Evolutionary conservation across 306 rosid species (phyloP).

Genomic region (Comarum palustre): DNA sequence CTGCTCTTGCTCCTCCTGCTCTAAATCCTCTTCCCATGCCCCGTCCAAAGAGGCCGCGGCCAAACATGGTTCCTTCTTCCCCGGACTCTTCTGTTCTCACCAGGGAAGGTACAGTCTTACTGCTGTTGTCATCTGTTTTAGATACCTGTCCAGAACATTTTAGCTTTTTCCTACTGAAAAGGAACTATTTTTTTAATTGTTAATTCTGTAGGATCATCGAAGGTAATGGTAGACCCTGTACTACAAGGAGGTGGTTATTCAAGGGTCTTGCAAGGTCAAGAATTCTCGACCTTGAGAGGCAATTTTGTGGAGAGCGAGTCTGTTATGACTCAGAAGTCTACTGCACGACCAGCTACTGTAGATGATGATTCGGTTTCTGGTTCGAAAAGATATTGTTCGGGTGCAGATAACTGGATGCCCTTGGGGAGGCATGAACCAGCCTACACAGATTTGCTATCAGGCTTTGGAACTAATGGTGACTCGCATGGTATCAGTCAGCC

Average conservation of each 20-base stretch:
- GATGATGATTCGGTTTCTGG: slow-evolving; percentile 61
- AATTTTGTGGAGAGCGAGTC: slow-evolving; percentile 58
- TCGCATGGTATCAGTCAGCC: slow-evolving; percentile 32
- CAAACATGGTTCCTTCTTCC: slow-evolving; percentile 62
- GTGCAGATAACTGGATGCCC: slow-evolving; percentile 52
- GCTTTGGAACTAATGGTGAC: slow-evolving; percentile 56
- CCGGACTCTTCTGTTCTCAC: slow-evolving; percentile 79
- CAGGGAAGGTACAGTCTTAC: slow-evolving; percentile 58
- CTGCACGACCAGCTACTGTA: slow-evolving; percentile 48
- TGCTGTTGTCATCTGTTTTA: neutral
- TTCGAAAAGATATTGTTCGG: slow-evolving; percentile 51
- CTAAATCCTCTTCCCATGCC: slow-evolving; percentile 72
- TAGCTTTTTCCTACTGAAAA: neutral
- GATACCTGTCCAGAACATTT: neutral
- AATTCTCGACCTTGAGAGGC: slow-evolving; percentile 70
- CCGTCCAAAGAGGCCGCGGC: slow-evolving; percentile 80
- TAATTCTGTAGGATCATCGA: slow-evolving; percentile 45
- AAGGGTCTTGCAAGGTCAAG: slow-evolving; percentile 99
- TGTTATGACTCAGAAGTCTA: slow-evolving; percentile 62
- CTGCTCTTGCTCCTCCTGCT: slow-evolving; percentile 86
- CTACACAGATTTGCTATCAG: slow-evolving; percentile 76
- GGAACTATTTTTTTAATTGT: neutral
- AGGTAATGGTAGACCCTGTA: slow-evolving; percentile 59
- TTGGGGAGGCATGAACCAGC: slow-evolving; percentile 66
- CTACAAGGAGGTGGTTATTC: slow-evolving; percentile 56